Base-by-base conservation (phyloP, 1,284 basidiomycete genomes). In the Leccinum pachyderme region DNA sequence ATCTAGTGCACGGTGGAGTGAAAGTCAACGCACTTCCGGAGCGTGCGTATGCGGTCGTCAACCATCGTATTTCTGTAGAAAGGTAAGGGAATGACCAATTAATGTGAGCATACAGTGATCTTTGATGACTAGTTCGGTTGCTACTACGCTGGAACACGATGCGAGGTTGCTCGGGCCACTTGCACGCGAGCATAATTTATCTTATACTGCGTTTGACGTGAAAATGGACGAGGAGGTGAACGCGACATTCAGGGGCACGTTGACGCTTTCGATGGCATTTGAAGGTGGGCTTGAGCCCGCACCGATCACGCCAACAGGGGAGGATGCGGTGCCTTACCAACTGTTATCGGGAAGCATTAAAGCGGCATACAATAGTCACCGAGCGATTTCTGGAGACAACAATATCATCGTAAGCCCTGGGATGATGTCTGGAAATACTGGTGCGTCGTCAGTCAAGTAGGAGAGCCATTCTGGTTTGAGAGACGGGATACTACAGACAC, bases 11-110 rank as follows among this genome's bases (percentile, higher is more conserved):
- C 9, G 84, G 84, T 1, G 85, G 85, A 4, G 80, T 86, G 49
- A 87, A 86, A 69, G 72, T 76, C 43, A 86, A 84, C 54, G 83
- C 82, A 1, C 73, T 85, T 8, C 83, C 83, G 1, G 84, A 85
- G 63, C 72, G 72, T 22, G 79, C 77, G 0, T 75, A 72, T 61
- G 80, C 81, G 2, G 71, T 81, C 4, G 67, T 86, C 47, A 85
- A 87, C 63, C 68, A 68, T 43, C 66, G 68, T 3, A 55, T 71
- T 41, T 58, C 68, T 28, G 66, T 63, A 6, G 69, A 69, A 54
- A 61, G 59, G 52, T 25, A 41, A 53, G 81, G 79, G 60, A 75
- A 77, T 11, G 75, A 80, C 57, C n/a, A 25, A 29, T 27, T 4
- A 5, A 6, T 11, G 15, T 53, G 4, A 25, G 32, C 29, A 24